These are phyloP conservation scores for Talaromyces sp. DNA, from an alignment of 2,329 filamentous ascomycete species.

Conservation along the genomic window DNA sequence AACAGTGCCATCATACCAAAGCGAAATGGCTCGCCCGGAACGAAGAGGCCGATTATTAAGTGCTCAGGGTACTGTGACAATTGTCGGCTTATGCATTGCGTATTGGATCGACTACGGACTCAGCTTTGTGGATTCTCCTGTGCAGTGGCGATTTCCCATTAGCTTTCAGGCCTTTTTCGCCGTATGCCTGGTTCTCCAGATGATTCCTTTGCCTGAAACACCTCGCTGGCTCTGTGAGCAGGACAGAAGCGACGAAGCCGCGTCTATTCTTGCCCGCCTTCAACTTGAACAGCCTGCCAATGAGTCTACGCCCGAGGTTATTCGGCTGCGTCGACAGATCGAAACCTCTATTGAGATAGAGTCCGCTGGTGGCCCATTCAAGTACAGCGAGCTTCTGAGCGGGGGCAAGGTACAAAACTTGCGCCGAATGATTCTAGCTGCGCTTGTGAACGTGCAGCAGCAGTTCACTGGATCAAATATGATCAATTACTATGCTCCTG, in stretches of 20 bases:
- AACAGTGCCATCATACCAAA: constrained; percentile 4
- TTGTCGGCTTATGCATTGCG: constrained; percentile 43
- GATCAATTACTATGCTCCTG: constrained; percentile 39
- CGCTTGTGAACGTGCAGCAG: constrained; percentile 19
- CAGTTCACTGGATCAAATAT: constrained; percentile 34
- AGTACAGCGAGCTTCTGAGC: constrained; percentile 30
- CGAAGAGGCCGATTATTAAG: constrained; percentile 15
- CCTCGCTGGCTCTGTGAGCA: constrained; percentile 29
- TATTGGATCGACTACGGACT: constrained; percentile 37
- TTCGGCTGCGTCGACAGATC: constrained; percentile 35
- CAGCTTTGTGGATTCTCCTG: constrained; percentile 23
- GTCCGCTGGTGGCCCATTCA: constrained; percentile 27
- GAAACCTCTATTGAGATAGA: constrained; percentile 27
- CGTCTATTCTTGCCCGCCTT: constrained; percentile 21
- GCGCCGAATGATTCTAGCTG: not conserved
- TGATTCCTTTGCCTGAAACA: constrained; percentile 36
- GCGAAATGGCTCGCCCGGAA: not conserved
- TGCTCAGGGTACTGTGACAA: constrained; percentile 22
- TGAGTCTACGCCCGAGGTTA: constrained; percentile 18
- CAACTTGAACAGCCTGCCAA: constrained; percentile 12
- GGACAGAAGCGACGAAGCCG: constrained; percentile 27
- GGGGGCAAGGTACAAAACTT: constrained; percentile 26
- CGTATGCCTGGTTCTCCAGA: constrained; percentile 28
- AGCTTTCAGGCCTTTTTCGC: constrained; percentile 39
- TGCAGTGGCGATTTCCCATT: constrained; percentile 43